A percentile compares a stretch with the other conserved stretches of the same genome.
phyloP scores from a whole-genome alignment of 176 grass and related monocot genomes.

The Oryza meridionalis region DNA sequence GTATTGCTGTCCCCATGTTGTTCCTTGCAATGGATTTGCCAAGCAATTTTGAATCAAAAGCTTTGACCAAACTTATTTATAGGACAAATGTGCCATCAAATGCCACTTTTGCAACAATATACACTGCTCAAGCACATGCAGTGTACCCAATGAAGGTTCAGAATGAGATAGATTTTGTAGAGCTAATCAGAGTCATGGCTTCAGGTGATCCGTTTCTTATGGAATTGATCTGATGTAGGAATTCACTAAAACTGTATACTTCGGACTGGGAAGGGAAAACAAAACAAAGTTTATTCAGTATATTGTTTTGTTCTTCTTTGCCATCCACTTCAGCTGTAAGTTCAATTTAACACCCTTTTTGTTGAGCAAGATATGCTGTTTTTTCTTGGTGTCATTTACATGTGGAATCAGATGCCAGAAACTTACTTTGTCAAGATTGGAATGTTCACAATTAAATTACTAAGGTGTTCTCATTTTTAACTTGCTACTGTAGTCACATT shows the following conservation, averaged over 20 bases:
- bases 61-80: conserved; percentile 65
- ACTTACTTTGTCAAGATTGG: background rate
- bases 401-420: conserved; percentile 35
- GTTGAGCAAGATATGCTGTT: conserved; percentile 18
- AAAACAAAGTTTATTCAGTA: conserved; percentile 28
- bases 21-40: conserved; percentile 80
- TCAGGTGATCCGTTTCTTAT: conserved; percentile 77
- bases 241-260: conserved; percentile 7
- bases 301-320: conserved; percentile 25
- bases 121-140: conserved; percentile 67
- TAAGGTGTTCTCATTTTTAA: conserved; percentile 2
- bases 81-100: conserved; percentile 60
- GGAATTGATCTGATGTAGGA: conserved; percentile 66
- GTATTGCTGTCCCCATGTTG: conserved; percentile 74
- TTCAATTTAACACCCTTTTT: conserved; percentile 34
- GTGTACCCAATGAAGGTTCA: conserved; percentile 83
- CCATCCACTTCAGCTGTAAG: conserved; percentile 41
- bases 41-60: conserved; percentile 83
- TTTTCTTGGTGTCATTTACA: conserved; percentile 25
- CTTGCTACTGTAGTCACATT: background rate
- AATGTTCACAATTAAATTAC: conserved; percentile 8
- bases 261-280: conserved; percentile 25
- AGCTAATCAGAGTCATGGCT: conserved; percentile 77
- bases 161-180: conserved; percentile 85
- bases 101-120: conserved; percentile 65